Percentiles rank a stretch among this genome's conserved stretches.
These are phyloP conservation scores for Letharia lupina DNA, from an alignment of 495 filamentous ascomycete genomes.

Conservation along the genomic window DNA sequence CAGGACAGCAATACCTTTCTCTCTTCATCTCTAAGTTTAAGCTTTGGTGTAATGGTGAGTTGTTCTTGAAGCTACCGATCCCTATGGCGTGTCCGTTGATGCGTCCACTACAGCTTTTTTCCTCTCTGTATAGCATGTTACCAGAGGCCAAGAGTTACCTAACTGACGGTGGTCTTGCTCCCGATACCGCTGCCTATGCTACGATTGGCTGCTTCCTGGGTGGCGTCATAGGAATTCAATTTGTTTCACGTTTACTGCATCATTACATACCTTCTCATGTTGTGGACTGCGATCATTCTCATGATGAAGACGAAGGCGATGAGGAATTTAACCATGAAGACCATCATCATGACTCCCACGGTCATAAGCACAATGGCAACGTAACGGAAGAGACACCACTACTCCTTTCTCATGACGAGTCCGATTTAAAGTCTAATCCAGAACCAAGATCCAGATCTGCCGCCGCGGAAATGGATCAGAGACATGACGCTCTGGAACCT, in stretches of 20 bases:
- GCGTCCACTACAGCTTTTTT: conserved; percentile 62
- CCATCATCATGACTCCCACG: conserved; percentile 18
- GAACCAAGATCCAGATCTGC: conserved; percentile 12
- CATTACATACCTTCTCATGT: conserved; percentile 82
- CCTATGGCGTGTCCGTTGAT: background rate
- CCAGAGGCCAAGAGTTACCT: conserved; percentile 76
- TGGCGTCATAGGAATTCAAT: conserved; percentile 76
- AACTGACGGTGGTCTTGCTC: conserved; percentile 52
- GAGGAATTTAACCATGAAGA: conserved; percentile 26
- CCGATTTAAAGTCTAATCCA: conserved; percentile 2
- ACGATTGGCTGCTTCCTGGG: conserved; percentile 70
- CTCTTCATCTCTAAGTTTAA: conserved; percentile 79
- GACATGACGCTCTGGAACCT: conserved; percentile 5
- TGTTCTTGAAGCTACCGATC: background rate
- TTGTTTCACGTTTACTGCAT: conserved; percentile 73
- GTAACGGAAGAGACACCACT: conserved; percentile 43
- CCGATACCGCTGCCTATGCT: conserved; percentile 57
- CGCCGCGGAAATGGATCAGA: conserved; percentile 8
- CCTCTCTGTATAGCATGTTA: conserved; percentile 88
- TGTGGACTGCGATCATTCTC: conserved; percentile 83
- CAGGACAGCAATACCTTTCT: conserved; percentile 83
- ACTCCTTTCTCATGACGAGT: conserved; percentile 19
- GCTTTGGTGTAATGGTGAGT: conserved; percentile 93
- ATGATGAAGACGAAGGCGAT: conserved; percentile 45
- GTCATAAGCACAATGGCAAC: conserved; percentile 16